Conservation (phyloP, 352 stramenopile genomes). For the Pythium chondricola region DNA sequence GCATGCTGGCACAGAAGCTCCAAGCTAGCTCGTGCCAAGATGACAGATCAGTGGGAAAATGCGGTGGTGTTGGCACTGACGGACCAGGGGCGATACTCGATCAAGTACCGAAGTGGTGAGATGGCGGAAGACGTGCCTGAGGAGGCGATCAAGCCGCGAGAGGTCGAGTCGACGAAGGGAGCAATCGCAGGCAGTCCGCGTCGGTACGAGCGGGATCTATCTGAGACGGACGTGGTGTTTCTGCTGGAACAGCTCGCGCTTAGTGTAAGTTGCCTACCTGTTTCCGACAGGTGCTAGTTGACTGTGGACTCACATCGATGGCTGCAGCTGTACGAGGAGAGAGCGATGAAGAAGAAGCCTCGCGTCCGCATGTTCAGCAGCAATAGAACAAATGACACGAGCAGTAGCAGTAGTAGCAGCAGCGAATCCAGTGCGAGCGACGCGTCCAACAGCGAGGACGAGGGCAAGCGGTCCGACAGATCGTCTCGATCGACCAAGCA, state of each 20-base stretch:
- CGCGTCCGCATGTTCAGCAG: slow-evolving; percentile 16
- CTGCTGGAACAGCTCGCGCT: slow-evolving; percentile 61
- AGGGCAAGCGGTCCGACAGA: neutral
- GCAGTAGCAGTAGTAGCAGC: neutral
- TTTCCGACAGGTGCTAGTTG: too few species aligned
- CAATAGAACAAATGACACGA: slow-evolving; percentile 3
- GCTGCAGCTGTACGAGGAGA: slow-evolving; percentile 58
- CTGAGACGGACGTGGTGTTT: slow-evolving; percentile 30
- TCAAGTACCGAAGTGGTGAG: slow-evolving; percentile 11
- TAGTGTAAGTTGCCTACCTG: slow-evolving; percentile 25
- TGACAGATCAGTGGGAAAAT: slow-evolving; percentile 9
- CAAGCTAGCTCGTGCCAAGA: slow-evolving; percentile 1
- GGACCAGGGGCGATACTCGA: slow-evolving; percentile 4
- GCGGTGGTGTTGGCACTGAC: slow-evolving; percentile 3
- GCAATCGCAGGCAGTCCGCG: neutral
- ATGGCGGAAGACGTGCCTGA: slow-evolving; percentile 49
- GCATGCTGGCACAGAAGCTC: slow-evolving; percentile 10
- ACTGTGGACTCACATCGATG: too few species aligned
- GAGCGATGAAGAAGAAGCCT: slow-evolving; percentile 36
- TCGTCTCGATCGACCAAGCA: neutral
- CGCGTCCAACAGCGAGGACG: neutral
- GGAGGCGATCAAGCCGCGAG: slow-evolving; percentile 21
- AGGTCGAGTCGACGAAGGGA: neutral
- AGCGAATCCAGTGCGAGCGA: too few species aligned
- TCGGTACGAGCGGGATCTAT: slow-evolving; percentile 2